Evolutionary conservation across 768 basidiomycete genomes (phyloP), one percentile per base, ranked within the genome.

Genomic region (Albatrellus ellisii): DNA sequence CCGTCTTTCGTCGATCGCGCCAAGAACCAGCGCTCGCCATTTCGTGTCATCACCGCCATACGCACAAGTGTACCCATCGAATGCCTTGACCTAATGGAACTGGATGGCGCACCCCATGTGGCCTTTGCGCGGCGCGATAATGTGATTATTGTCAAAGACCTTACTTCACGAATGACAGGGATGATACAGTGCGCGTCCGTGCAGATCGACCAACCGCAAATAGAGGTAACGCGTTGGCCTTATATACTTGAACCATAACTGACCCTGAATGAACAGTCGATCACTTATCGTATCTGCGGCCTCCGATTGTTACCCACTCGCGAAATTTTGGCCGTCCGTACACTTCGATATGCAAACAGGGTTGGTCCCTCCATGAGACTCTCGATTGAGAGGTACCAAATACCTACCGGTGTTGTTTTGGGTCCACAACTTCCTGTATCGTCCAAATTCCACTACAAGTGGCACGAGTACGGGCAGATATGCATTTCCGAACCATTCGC

Each of bases 311-410:
- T 42, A 6, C 41, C 41, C 14, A 12, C 31, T 7, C 20, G 33
- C 22, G 27, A 42, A 11, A 21, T 42, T 5, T n/a, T 42, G 14
- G 17, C 36, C 14, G 41, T 42, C 6, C 41, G 41, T 25, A 41
- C 20, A n/a, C n/a, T n/a, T n/a, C n/a, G n/a, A n/a, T n/a, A n/a
- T n/a, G n/a, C n/a, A n/a, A n/a, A n/a, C n/a, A n/a, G n/a, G n/a
- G n/a, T n/a, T n/a, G n/a, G n/a, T n/a, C n/a, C n/a, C n/a, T n/a
- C n/a, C n/a, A n/a, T n/a, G n/a, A n/a, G n/a, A n/a, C n/a, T n/a
- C n/a, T n/a, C n/a, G n/a, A n/a, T n/a, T n/a, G n/a, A n/a, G n/a
- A n/a, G n/a, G n/a, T n/a, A n/a, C n/a, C n/a, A n/a, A n/a, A n/a
- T n/a, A n/a, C n/a, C n/a, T n/a, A n/a, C n/a, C n/a, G n/a, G n/a